Evolutionary conservation across 2,329 filamentous ascomycete genomes (phyloP).

Genomic region (Chrysoporthe cubensis): DNA sequence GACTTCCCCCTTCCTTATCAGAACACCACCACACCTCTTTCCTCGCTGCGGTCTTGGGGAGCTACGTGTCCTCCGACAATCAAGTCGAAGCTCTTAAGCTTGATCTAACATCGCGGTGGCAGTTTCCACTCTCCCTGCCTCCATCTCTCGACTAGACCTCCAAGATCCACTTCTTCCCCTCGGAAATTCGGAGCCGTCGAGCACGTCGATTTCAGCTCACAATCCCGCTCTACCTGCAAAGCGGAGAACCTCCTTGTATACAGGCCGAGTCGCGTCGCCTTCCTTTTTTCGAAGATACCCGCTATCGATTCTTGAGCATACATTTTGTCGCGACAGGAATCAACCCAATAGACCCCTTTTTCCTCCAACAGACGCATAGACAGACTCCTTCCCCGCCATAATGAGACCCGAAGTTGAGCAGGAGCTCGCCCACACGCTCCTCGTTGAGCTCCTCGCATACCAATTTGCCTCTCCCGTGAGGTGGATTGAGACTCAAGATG

Average conservation of each 20-base stretch:
- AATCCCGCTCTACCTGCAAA: constrained; percentile 17
- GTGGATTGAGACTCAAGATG: constrained; percentile 99
- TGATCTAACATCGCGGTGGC: constrained; percentile 21
- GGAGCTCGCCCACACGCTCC: constrained; percentile 96
- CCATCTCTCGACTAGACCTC: constrained; percentile 5
- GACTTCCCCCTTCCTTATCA: constrained; percentile 18
- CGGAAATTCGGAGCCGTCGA: constrained; percentile 3
- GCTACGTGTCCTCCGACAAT: neutral
- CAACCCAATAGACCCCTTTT: neutral
- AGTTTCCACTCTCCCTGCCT: constrained; percentile 7
- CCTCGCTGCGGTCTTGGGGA: constrained; percentile 8
- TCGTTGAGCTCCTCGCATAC: constrained; percentile 98
- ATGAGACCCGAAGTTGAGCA: constrained; percentile 99
- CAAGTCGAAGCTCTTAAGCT: neutral
- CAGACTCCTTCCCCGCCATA: constrained; percentile 42
- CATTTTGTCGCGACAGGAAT: constrained; percentile 7
- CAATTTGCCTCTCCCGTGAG: constrained; percentile 98
- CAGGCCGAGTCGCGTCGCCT: constrained; percentile 9
- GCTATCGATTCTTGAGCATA: constrained; percentile 26
- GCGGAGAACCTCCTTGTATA: neutral
- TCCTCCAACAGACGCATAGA: constrained; percentile 22
- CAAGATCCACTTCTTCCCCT: constrained; percentile 1
- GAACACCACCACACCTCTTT: constrained; percentile 9
- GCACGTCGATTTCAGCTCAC: constrained; percentile 7
- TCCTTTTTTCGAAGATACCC: constrained; percentile 25